These are phyloP conservation scores for Apiospora phragmitis DNA, from an alignment of 2,329 filamentous ascomycete genomes.

Conservation along the genomic window DNA sequence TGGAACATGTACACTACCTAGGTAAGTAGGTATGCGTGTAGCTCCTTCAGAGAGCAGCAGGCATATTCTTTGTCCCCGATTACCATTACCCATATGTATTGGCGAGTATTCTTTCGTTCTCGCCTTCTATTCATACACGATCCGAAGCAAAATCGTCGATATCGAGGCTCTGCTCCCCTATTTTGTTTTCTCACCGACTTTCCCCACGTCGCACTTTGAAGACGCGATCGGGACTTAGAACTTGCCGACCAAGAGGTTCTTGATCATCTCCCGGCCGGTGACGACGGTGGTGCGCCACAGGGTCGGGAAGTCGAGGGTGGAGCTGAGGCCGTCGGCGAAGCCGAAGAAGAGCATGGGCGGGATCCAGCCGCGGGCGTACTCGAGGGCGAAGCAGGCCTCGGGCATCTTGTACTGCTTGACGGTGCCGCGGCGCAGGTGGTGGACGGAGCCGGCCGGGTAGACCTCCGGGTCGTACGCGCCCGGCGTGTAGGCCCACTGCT, in stretches of 20 bases:
- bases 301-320: constrained; percentile 83
- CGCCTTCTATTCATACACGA: neutral
- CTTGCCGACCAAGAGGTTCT: constrained; percentile 71
- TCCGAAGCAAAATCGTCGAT: neutral
- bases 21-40: no score
- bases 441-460: constrained; percentile 68
- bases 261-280: constrained; percentile 75
- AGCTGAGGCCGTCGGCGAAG: constrained; percentile 76
- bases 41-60: neutral
- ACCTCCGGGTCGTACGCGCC: constrained; percentile 68
- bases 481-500: constrained; percentile 73
- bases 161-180: neutral
- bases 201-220: neutral
- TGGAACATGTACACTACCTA: neutral
- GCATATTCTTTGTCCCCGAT: neutral
- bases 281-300: constrained; percentile 76
- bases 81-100: neutral
- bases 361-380: constrained; percentile 88
- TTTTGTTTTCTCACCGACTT: neutral
- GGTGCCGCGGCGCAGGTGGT: constrained; percentile 69
- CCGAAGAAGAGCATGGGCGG: constrained; percentile 91
- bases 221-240: constrained; percentile 46
- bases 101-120: neutral
- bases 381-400: constrained; percentile 73
- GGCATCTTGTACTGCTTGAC: constrained; percentile 87